A percentile compares a stretch with the other conserved stretches of the same genome.
Conservation (phyloP, 352 stramenopile genomes). For the Thalassiosira livingstoniorum region DNA sequence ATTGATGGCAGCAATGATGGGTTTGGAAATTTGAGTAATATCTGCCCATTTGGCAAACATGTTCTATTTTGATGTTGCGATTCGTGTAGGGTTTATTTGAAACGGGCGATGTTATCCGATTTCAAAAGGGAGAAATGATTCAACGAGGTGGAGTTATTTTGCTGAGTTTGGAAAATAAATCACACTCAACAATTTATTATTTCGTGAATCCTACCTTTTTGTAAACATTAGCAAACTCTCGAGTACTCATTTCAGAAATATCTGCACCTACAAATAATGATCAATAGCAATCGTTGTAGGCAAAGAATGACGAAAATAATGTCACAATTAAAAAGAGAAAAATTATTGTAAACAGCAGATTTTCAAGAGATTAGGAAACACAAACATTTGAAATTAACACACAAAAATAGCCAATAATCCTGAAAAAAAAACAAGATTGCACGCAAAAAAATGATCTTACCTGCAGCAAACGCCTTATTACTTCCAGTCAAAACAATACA, state of each 20-base stretch:
- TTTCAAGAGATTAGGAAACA: no score
- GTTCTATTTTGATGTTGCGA: constrained; percentile 82
- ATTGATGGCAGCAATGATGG: constrained; percentile 94
- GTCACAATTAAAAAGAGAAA: no score
- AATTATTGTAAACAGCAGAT: no score
- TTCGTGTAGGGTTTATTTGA: background rate
- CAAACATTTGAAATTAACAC: no score
- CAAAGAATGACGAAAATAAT: no score
- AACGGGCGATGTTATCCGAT: no score
- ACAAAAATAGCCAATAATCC: no score
- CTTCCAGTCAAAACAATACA: constrained; percentile 96
- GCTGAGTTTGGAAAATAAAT: constrained; percentile 13
- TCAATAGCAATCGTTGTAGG: no score
- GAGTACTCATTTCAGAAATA: constrained; percentile 90
- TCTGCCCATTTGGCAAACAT: constrained; percentile 98
- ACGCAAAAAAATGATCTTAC: constrained; percentile 72
- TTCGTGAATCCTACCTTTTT: constrained; percentile 65
- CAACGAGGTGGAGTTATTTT: background rate
- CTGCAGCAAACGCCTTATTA: constrained; percentile 94
- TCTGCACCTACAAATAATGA: constrained; percentile 77
- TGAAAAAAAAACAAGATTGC: background rate
- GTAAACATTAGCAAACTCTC: constrained; percentile 94
- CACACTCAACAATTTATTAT: background rate
- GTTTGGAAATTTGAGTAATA: constrained; percentile 94
- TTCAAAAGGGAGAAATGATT: constrained; percentile 2